Evolutionary conservation across 257 asterid genomes (phyloP), one percentile per base, ranked within the genome.

Genomic region (Solanum okadae): DNA sequence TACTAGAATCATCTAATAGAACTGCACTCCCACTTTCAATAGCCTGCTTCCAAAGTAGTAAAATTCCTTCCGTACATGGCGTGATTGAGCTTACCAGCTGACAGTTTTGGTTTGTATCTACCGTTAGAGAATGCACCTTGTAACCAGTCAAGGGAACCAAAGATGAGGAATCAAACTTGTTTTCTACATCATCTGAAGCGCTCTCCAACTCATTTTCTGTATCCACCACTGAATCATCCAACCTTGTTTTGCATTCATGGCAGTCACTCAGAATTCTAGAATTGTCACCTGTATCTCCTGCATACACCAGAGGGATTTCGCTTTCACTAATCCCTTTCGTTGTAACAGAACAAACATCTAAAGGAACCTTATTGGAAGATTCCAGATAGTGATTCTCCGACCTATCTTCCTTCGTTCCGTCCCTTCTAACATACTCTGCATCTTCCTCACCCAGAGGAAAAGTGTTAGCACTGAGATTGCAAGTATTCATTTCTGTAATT

Each of bases 21-120:
- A 93, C 35, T 4, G 98, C 98, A 91, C 93, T 90, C 92, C 98
- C 96, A 33, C 86, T 92, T 89, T 94, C 95, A 56, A 96, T 93
- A 81, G 98, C 99, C 90, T 93, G 91, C 38, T 92, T 89, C 90
- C 89, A 86, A 4, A 95, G 98, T 31, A 90, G 92, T 61, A 91
- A 35, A 90, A 96, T 91, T 86, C 87, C 93, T 73, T 90, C 92
- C 0, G 87, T 88, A 87, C 91, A 90, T 20, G 93, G 90, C 44
- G 35, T 46, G 49, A 65, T 71, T 38, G 87, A 82, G 72, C 79
- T 88, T 83, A 23, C 88, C 82, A 8, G 90, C 78, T 90, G 88
- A 5, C 88, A 59, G 87, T 38, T 65, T 77, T 63, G 71, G 70
- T 27, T 75, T 78, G 88, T 82, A 68, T 86, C 87, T 81, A 44